Conservation (phyloP, 306 rosid species). For the Aeschynomene evenia region DNA sequence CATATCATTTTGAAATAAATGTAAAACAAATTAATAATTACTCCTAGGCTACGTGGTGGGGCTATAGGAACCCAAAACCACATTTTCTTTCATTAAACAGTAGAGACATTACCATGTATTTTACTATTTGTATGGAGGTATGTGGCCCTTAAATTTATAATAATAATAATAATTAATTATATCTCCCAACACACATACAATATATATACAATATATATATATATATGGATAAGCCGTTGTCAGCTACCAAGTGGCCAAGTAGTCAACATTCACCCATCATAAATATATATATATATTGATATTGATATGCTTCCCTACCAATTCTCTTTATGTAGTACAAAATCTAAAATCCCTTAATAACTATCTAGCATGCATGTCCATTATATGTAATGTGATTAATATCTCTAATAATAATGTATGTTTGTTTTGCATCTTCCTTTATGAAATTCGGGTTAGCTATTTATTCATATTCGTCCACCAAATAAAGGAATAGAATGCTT, state of each 20-base stretch:
- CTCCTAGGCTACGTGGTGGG: constrained; percentile 21
- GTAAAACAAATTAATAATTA: constrained; percentile 16
- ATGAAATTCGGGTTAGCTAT: background rate
- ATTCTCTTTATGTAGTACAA: too few relatives aligned
- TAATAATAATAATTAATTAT: background rate
- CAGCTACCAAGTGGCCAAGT: too few relatives aligned
- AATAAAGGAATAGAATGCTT: constrained; percentile 7
- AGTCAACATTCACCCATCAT: too few relatives aligned
- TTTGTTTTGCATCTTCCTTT: background rate
- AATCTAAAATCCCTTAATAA: background rate
- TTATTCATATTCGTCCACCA: constrained; percentile 36
- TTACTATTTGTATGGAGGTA: background rate
- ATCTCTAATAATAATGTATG: background rate
- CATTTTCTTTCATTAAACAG: background rate
- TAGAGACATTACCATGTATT: background rate
- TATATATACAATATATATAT: too few relatives aligned
- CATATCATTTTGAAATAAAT: constrained; percentile 27
- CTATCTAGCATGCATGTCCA: too few relatives aligned
- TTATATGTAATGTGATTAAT: too few relatives aligned
- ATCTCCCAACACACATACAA: background rate
- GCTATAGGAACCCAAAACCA: constrained; percentile 6
- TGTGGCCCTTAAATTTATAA: background rate
- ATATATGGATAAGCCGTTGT: too few relatives aligned
- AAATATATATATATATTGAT: too few relatives aligned
- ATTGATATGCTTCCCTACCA: too few relatives aligned